A percentile compares a stretch with the other conserved stretches of the same genome.
Evolutionary conservation across 2,329 filamentous ascomycete genomes (phyloP).

Genomic region (Microdochium trichocladiopsis): DNA sequence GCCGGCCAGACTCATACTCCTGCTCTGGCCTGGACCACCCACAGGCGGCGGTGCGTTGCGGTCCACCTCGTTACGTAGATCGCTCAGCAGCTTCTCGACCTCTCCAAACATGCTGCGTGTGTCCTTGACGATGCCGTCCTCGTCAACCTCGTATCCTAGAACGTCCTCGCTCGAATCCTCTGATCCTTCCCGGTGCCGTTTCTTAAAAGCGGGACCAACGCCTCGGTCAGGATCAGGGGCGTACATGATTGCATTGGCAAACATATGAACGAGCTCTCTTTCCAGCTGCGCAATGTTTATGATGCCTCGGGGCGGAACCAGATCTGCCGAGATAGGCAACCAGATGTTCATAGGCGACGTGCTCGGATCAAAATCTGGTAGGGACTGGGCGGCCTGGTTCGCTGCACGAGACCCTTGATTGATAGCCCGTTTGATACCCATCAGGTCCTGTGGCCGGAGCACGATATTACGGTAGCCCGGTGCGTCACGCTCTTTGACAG

Average conservation of each 20-base stretch:
- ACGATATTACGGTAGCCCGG: slow-evolving; percentile 71
- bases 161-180: slow-evolving; percentile 28
- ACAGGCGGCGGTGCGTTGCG: slow-evolving; percentile 29
- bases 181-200: slow-evolving; percentile 24
- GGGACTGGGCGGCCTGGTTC: slow-evolving; percentile 49
- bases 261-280: slow-evolving; percentile 92
- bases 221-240: slow-evolving; percentile 75
- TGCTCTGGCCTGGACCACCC: slow-evolving; percentile 14
- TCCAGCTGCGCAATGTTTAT: slow-evolving; percentile 91
- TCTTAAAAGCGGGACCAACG: slow-evolving; percentile 55
- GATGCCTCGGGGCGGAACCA: slow-evolving; percentile 80
- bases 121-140: slow-evolving; percentile 82
- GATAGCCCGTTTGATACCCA: slow-evolving; percentile 69
- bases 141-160: slow-evolving; percentile 61
- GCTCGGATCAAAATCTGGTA: slow-evolving; percentile 52
- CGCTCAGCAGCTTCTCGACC: slow-evolving; percentile 70
- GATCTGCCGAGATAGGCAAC: slow-evolving; percentile 65
- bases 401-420: slow-evolving; percentile 64
- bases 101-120: slow-evolving; percentile 85
- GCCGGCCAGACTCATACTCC: slow-evolving; percentile 21
- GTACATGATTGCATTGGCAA: slow-evolving; percentile 98
- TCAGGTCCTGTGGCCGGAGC: slow-evolving; percentile 69
- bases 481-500: slow-evolving; percentile 67
- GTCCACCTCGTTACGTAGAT: slow-evolving; percentile 66
- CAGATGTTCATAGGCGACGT: slow-evolving; percentile 42